phyloP scores from a whole-genome alignment of 768 basidiomycete genomes.

The Tulasnella sp. region DNA sequence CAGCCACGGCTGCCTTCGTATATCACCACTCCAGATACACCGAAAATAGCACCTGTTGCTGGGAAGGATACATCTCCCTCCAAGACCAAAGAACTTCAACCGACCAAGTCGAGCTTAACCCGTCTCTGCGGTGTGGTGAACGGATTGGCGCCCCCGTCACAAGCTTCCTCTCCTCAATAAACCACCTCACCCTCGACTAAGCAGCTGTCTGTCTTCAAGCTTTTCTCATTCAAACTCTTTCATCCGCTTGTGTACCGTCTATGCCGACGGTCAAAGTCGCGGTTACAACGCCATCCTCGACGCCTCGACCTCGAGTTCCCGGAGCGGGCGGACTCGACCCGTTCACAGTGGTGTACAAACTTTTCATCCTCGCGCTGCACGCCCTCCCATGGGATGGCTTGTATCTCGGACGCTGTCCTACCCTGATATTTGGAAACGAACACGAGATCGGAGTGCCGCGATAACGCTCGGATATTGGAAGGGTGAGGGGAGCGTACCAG shows the following conservation, averaged over 20 bases:
- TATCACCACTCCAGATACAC: slow-evolving; percentile 30
- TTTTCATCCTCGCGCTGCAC: slow-evolving; percentile 60
- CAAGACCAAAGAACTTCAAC: neutral
- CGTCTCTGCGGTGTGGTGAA: neutral
- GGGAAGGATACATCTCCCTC: neutral
- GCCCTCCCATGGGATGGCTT: slow-evolving; percentile 63
- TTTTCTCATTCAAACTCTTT: slow-evolving; percentile 21
- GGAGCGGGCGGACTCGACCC: neutral
- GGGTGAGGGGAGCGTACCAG: too few relatives aligned
- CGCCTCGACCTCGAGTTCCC: neutral
- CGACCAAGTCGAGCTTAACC: slow-evolving; percentile 33
- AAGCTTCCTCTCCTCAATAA: slow-evolving; percentile 12
- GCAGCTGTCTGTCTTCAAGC: slow-evolving; percentile 44
- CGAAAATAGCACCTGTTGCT: neutral
- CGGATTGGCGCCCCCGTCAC: neutral
- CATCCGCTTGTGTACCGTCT: slow-evolving; percentile 8
- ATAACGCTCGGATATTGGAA: too few relatives aligned
- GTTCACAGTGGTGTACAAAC: neutral
- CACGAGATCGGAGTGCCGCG: too few relatives aligned
- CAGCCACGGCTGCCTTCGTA: neutral
- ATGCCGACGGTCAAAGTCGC: slow-evolving; percentile 38
- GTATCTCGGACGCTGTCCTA: too few relatives aligned
- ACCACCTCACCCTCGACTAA: slow-evolving; percentile 32
- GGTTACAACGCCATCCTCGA: slow-evolving; percentile 4
- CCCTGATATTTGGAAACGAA: too few relatives aligned